These are phyloP conservation scores for Delitschia confertaspora DNA, from an alignment of 495 filamentous ascomycete genomes.

Conservation along the genomic window DNA sequence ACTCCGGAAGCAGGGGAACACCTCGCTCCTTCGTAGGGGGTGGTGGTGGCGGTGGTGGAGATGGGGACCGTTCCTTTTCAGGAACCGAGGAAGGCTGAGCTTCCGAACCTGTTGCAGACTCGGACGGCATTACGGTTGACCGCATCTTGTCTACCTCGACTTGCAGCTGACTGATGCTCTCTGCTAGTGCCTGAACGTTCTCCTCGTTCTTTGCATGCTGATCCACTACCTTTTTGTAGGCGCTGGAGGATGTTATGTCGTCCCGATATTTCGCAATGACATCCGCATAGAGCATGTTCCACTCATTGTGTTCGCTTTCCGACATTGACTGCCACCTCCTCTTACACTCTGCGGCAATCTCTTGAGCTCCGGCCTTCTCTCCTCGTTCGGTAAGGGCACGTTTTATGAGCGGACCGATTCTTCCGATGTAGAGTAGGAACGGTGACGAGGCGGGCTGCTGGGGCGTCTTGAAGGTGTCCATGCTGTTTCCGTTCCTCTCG, in stretches of 20 bases:
- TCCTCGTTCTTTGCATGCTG: constrained; percentile 24
- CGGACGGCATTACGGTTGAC: constrained; percentile 11
- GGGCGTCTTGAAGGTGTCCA: constrained; percentile 19
- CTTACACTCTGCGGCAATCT: constrained; percentile 28
- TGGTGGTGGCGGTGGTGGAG: not conserved
- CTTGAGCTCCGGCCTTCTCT: constrained; percentile 20
- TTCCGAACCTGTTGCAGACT: constrained; percentile 6
- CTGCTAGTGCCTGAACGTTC: constrained; percentile 21
- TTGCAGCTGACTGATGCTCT: constrained; percentile 28
- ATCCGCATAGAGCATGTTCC: constrained; percentile 26
- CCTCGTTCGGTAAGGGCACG: constrained; percentile 17
- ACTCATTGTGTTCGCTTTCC: constrained; percentile 27
- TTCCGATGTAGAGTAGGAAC: constrained; percentile 27
- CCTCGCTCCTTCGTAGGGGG: not conserved
- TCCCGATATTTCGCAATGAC: constrained; percentile 24
- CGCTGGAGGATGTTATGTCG: constrained; percentile 24
- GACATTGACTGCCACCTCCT: constrained; percentile 25
- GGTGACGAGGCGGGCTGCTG: constrained; percentile 26
- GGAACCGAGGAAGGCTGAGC: not conserved
- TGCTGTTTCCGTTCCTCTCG: not conserved
- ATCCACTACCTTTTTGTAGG: constrained; percentile 22
- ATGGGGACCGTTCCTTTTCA: not conserved
- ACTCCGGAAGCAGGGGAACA: not conserved
- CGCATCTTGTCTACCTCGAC: constrained; percentile 26
- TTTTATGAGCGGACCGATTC: constrained; percentile 21